Percentiles rank a stretch among this genome's conserved stretches.
These are phyloP conservation scores for Typha latifolia DNA, from an alignment of 176 grass and related monocot genomes.

Conservation along the genomic window DNA sequence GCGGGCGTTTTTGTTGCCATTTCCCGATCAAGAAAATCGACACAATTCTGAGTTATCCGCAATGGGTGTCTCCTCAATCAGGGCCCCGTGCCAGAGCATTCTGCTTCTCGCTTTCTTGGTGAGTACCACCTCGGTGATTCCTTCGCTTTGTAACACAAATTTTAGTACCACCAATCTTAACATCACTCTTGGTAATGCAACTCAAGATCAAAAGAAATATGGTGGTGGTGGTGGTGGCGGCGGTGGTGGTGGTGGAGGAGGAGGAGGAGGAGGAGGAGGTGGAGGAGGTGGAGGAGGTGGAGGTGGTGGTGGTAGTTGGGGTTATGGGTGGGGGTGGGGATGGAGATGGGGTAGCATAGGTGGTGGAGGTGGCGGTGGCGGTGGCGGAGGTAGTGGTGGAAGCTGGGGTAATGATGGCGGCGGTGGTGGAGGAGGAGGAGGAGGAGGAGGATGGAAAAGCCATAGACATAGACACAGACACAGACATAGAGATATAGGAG, in stretches of 20 bases:
- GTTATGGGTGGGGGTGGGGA: neutral
- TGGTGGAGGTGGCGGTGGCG: neutral
- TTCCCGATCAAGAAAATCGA: neutral
- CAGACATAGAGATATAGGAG: neutral
- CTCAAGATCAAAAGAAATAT: conserved; percentile 18
- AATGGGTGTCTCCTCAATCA: conserved; percentile 4
- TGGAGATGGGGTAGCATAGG: no score
- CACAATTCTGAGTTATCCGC: neutral
- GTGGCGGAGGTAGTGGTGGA: neutral
- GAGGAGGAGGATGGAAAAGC: neutral
- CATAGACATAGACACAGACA: neutral
- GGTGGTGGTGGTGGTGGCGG: neutral
- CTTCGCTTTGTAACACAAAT: neutral
- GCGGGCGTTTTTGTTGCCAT: neutral
- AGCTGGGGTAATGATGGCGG: neutral
- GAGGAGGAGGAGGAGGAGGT: neutral
- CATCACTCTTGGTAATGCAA: neutral
- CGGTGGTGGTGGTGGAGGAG: conserved; percentile 21
- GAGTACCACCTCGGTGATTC: neutral
- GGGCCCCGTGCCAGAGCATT: neutral
- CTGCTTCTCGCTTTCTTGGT: neutral
- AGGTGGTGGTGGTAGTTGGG: neutral
- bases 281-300: neutral
- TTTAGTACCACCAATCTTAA: neutral
- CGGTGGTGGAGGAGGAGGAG: neutral